Evolutionary conservation across 2,329 filamentous ascomycete genomes (phyloP), one percentile per base, ranked within the genome.

Genomic region (Colletotrichum paranaense): DNA sequence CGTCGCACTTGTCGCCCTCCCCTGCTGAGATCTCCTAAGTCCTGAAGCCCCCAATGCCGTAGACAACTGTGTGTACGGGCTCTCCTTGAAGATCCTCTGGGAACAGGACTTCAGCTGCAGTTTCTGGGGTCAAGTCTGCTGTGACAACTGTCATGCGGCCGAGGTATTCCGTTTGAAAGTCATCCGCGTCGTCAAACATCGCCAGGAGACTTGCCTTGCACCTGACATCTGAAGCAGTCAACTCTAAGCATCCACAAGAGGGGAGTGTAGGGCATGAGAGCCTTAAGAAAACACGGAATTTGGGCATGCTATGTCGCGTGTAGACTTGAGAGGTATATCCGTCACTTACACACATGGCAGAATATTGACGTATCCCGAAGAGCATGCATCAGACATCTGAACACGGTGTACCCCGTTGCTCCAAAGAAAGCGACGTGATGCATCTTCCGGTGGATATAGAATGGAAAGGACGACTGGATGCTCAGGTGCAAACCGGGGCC

Each of bases 351-450:
- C 16, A 65, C 59, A 26, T 70, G 67, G 4, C 70, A 73, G 5
- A 32, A 14, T 11, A 73, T 58, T 28, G n/a, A 32, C 14, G 22
- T 46, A 5, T 73, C 38, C 12, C 35, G 19, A 5, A 73, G 53
- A 30, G 70, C 55, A 22, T 59, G 53, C 9, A 14, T 46, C 9
- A 70, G 42, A 53, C 66, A 64, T 16, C 16, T 53, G 38, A 70
- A 64, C 14, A 70, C 42, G 24, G 66, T 58, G 8, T 38, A 42
- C 2, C 66, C 59, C 19, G 70, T 73, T 28, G 9, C 58, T 5
- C 66, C 66, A 19, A 73, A 73, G 52, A 73, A 73, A 38, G 70
- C 66, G 26, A 70, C 70, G n/a, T 69, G 65, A 32, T 30, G 35
- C 26, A 65, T 22, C 16, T 35, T 35, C 42, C 24, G 28, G 5